Base-by-base conservation (phyloP, 495 filamentous ascomycete species). In the Amorphotheca resinae region DNA sequence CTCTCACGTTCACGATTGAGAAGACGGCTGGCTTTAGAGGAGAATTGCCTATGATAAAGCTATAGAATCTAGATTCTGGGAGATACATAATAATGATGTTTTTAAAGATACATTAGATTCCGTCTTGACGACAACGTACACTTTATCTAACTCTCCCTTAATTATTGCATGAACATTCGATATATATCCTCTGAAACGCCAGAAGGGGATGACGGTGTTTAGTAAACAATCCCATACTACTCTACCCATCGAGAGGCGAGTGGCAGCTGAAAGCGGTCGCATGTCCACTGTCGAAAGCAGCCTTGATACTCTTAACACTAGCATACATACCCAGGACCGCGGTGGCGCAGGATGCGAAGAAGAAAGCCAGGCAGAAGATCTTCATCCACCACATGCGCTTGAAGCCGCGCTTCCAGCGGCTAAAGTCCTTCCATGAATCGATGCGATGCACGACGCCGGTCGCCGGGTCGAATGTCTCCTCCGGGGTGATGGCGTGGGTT, bases 401-500 rank as follows among this genome's bases (percentile, higher is more conserved):
- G 7, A 62, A 67, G 1, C 67, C 67, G 30, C 63, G 59, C 15
- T 60, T 52, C 49, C 54, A 64, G 23, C 68, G 50, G 12, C 45
- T 50, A 8, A 57, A 34, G 12, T 55, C 55, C 12, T 12, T 30
- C 26, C 26, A 30, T 4, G 30, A 41, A 31, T 64, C 58, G 14
- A 39, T 31, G 30, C 62, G 55, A 9, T 33, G 23, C 0, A 59
- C 56, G 28, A 55, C 55, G 20, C 65, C 65, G 2, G 65, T 66
- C 0, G 46, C 42, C 0, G 65, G 66, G 41, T 74, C 60, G 45
- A 72, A 74, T 0, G 55, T 57, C 45, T 70, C 67, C 6, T 56
- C 62, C 1, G 42, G 28, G 5, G 41, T 46, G 17, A 69, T 64
- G 20, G 65, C 49, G 32, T 63, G 58, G 34, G 57, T 55, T 40